These are phyloP conservation scores for Osmanthus fragrans DNA, from an alignment of 257 asterid genomes.

Conservation along the genomic window DNA sequence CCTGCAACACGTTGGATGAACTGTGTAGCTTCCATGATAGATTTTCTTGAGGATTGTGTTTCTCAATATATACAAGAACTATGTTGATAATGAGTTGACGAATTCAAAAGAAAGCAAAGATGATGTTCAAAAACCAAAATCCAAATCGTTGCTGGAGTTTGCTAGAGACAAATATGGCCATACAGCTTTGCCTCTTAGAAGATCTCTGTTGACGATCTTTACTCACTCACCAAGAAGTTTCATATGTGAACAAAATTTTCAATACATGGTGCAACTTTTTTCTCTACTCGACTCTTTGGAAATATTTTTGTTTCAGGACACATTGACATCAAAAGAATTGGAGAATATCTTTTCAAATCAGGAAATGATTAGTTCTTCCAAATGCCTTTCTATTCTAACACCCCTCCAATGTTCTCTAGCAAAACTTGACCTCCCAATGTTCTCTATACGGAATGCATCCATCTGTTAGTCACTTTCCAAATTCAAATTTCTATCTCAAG, in stretches of 20 bases:
- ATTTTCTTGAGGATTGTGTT: slow-evolving; percentile 24
- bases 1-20: slow-evolving; percentile 32
- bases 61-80: slow-evolving; percentile 4
- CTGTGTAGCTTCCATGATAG: slow-evolving; percentile 26
- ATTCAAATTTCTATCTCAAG: no score
- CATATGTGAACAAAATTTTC: slow-evolving; percentile 31
- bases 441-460: no score
- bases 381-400: no score
- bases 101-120: neutral
- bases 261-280: slow-evolving; percentile 27
- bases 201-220: no score
- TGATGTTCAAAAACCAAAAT: slow-evolving; percentile 7
- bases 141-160: slow-evolving; percentile 37
- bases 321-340: slow-evolving; percentile 32
- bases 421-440: no score
- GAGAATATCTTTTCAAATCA: slow-evolving; percentile 26
- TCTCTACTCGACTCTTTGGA: slow-evolving; percentile 32
- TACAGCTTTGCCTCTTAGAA: slow-evolving; percentile 26
- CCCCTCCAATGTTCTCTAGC: no score
- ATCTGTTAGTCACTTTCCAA: no score
- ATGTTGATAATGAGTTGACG: neutral
- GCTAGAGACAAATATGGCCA: slow-evolving; percentile 30
- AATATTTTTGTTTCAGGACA: slow-evolving; percentile 37
- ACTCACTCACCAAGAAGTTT: slow-evolving; percentile 34
- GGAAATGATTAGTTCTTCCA: neutral